Base-by-base conservation (phyloP, 805 yeast species). In the Wickerhamomyces chambardii region DNA sequence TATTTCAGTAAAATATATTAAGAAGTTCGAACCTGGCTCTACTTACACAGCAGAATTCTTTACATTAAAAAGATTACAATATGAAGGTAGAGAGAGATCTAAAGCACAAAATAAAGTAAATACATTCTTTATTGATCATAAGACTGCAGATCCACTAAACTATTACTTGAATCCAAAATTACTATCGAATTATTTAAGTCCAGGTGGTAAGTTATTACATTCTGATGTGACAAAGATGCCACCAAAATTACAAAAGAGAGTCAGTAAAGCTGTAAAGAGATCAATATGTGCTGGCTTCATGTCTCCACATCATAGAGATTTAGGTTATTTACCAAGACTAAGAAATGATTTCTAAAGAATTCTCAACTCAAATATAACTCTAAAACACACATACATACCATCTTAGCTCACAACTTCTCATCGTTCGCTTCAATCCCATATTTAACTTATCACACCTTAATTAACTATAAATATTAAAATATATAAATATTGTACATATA, bases 241-340 rank as follows among this genome's bases (percentile, higher is more conserved):
- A 28, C 69, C 70, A 10, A 67, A 64, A 43, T 83, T 81, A 49
- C 95, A 87, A 53, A 75, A 74, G 50, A 67, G 70, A 46, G 59
- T 87, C 46, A 67, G 87, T 2, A 81, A 75, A 47, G 94, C 95
- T 15, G 70, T 87, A 31, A 77, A 83, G 52, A 70, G 95, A 46
- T 78, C 89, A 14, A 75, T 90, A 52, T 77, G 82, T 4, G 76
- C 81, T 36, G 97, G 96, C 0, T 66, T 86, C 40, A 63, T 87
- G 54, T 77, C 92, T 30, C 65, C 78, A 41, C 80, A 79, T n/a
- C 87, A 84, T 49, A 75, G 65, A 51, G 80, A 78, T 50, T 62
- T 68, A 24, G 54, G 70, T 26, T 62, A 56, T 47, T 55, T 68
- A 46, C 46, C 44, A 28, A 42, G 48, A 31, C 36, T 36, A 11